Conservation (phyloP, 1,284 basidiomycete genomes). For the Neotropicomus parvogracilis region DNA sequence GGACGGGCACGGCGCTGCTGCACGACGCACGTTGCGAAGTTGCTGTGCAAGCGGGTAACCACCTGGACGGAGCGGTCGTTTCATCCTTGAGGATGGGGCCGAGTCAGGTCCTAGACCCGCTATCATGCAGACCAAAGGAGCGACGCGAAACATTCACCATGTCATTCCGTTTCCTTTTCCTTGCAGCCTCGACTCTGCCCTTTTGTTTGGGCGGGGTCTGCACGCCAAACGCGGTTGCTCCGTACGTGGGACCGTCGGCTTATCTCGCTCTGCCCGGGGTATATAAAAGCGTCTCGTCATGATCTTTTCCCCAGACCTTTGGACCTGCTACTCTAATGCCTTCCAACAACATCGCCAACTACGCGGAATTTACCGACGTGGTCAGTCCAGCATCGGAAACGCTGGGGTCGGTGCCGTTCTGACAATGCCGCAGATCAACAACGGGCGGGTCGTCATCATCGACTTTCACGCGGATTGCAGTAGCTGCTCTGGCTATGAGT, state of each 20-base stretch:
- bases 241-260: conserved; percentile 2
- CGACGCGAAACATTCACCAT: background rate
- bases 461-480: conserved; percentile 22
- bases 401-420: background rate
- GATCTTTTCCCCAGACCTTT: background rate
- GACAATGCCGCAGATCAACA: conserved; percentile 22
- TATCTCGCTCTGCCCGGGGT: background rate
- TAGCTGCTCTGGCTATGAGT: conserved; percentile 5
- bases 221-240: background rate
- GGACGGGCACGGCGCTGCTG: too few species aligned
- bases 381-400: conserved; percentile 9
- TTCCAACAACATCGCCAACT: conserved; percentile 17
- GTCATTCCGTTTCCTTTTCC: background rate
- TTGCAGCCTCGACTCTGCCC: background rate
- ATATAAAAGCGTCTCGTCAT: background rate
- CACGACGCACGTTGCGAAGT: too few species aligned
- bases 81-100: background rate
- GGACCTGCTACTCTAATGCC: too few species aligned
- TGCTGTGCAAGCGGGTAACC: background rate
- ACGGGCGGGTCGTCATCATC: conserved; percentile 23
- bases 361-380: conserved; percentile 18
- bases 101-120: background rate
- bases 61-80: background rate
- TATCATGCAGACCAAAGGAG: background rate
- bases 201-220: background rate